phyloP scores from a whole-genome alignment of 1,139 yeast species.

The Zygotorulaspora mrakii region DNA sequence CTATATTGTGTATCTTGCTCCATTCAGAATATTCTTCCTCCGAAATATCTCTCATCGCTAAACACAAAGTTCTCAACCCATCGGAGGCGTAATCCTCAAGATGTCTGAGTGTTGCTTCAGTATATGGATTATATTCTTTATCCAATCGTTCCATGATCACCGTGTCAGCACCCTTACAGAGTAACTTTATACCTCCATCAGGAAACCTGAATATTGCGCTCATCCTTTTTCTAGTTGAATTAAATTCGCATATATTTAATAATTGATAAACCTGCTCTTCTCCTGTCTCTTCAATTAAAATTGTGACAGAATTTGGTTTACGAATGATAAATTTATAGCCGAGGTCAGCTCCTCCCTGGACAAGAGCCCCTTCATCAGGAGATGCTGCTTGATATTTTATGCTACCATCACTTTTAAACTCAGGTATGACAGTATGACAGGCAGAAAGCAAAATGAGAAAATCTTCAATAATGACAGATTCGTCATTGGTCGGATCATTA shows the following conservation, averaged over 20 bases:
- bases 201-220: constrained; percentile 92
- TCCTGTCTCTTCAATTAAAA: constrained; percentile 46
- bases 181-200: constrained; percentile 83
- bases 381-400: constrained; percentile 97
- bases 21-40: constrained; percentile 74
- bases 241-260: constrained; percentile 90
- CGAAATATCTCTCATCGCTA: constrained; percentile 78
- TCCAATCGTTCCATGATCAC: constrained; percentile 84
- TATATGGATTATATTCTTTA: constrained; percentile 68
- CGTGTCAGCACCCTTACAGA: constrained; percentile 97
- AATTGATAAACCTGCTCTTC: constrained; percentile 63
- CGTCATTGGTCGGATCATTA: constrained; percentile 43
- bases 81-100: constrained; percentile 96
- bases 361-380: constrained; percentile 98
- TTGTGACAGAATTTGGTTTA: constrained; percentile 76
- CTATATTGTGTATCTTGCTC: constrained; percentile 59
- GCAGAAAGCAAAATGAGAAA: constrained; percentile 83
- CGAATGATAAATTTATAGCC: constrained; percentile 85
- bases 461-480: constrained; percentile 66
- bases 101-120: constrained; percentile 77
- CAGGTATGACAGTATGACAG: constrained; percentile 98
- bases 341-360: constrained; percentile 87
- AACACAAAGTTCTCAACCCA: constrained; percentile 90
- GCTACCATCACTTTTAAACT: constrained; percentile 53
- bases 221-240: constrained; percentile 97